Evolutionary conservation across 23 red algal species (phyloP), one percentile per base, ranked within the genome.

Genomic region (Agarophyton chilense): DNA sequence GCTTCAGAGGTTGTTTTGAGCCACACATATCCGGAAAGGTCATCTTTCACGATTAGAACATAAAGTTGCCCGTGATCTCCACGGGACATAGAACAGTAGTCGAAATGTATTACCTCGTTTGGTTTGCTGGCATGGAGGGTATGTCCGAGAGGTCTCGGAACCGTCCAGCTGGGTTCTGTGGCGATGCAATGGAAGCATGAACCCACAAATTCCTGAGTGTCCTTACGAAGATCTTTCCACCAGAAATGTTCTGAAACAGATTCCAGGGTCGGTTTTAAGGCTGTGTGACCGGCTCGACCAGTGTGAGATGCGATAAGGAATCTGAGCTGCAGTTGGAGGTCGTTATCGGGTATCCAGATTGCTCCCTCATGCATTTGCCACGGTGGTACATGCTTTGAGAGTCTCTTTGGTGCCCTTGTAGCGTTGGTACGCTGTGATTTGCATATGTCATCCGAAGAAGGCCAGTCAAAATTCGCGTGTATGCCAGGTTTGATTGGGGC

Each of bases 21-120:
- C 57, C 79, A 83, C 10, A 83, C 7, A 53, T 12, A 83, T 16
- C 52, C 49, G 39, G 12, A 38, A 22, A 16, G 31, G 32, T 83
- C 79, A 33, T 83, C 79, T 33, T 83, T 83, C 8, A 83, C 8
- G 13, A 83, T 25, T 4, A 83, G 79, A 8, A 83, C 52, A 66
- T 83, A 83, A 13, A 4, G 13, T 7, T 43, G 31, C 3, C 79
- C 79, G 24, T 83, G 34, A 7, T 61, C 52, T 11, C 54, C 47
- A 2, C 24, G 8, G 3, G 47, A 35, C 52, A 83, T 83, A 24
- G 21, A 83, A 52, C 79, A 83, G 28, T 33, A 83, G 33, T 83
- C 79, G 51, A 83, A 83, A 49, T 83, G 54, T 19, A 83, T 2
- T n/a, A 65, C 8, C 28, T 81, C 13, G 38, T 60, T 64, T 5